Evolutionary conservation across 768 basidiomycete genomes (phyloP).

Genomic region (Dioszegia hungarica): DNA sequence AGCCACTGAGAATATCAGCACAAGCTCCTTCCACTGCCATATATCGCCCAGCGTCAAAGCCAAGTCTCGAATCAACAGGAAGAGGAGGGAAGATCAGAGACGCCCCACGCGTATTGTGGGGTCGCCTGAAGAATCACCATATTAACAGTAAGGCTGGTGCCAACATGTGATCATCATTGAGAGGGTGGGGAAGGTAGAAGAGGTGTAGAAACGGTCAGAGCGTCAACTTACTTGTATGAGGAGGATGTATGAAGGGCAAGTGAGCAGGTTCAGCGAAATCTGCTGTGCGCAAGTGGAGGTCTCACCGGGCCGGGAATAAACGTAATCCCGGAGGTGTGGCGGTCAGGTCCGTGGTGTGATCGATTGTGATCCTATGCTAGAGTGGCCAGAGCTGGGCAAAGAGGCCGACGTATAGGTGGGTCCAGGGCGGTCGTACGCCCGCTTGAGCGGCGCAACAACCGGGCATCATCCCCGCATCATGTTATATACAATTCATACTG

Average conservation of each 20-base stretch:
- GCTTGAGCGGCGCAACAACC: too few species aligned
- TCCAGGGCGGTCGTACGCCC: too few species aligned
- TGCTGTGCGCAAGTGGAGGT: too few species aligned
- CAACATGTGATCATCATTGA: conserved; percentile 34
- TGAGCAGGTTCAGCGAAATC: too few species aligned
- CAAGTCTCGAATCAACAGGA: neutral
- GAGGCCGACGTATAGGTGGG: too few species aligned
- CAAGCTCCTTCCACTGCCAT: neutral
- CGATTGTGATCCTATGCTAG: too few species aligned
- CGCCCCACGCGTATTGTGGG: conserved; percentile 31
- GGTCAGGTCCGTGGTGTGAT: too few species aligned
- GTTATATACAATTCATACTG: too few species aligned
- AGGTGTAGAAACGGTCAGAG: neutral
- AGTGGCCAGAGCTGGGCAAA: too few species aligned
- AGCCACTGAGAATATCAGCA: neutral
- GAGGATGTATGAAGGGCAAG: neutral
- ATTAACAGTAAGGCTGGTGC: conserved; percentile 35
- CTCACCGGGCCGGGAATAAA: too few species aligned
- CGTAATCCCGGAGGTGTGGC: too few species aligned
- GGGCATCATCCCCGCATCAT: too few species aligned
- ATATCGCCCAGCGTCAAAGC: neutral
- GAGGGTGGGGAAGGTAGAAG: neutral
- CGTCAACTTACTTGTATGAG: neutral
- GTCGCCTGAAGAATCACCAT: conserved; percentile 28
- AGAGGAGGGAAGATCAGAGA: conserved; percentile 16